Evolutionary conservation across 768 basidiomycete genomes (phyloP).

Genomic region (Mycena latifolia): DNA sequence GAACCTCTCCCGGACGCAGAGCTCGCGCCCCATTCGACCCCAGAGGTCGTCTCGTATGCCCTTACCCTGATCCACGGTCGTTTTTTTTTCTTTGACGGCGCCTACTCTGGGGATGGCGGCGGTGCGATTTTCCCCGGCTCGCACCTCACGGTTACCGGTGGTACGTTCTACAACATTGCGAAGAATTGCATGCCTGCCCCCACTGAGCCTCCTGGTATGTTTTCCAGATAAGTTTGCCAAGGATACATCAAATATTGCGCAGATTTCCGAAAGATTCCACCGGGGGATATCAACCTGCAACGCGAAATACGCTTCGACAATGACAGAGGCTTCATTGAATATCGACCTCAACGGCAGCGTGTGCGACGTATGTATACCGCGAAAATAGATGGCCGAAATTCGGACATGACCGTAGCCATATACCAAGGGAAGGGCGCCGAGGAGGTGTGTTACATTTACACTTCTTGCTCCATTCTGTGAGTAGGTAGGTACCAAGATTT

Average conservation of each 20-base stretch:
- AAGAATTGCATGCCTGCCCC: neutral
- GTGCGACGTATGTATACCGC: neutral
- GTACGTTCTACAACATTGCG: neutral
- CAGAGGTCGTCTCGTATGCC: neutral
- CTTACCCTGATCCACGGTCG: no score
- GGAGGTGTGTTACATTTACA: neutral
- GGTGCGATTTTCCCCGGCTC: neutral
- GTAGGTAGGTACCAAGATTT: no score
- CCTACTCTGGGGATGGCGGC: neutral
- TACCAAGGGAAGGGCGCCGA: conserved; percentile 2
- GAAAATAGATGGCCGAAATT: neutral
- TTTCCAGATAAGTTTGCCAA: neutral
- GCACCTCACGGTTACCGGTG: neutral
- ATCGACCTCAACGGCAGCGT: neutral
- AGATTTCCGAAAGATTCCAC: conserved; percentile 15
- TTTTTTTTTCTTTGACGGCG: no score
- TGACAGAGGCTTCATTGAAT: neutral
- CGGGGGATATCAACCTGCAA: conserved; percentile 7
- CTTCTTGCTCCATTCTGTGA: no score
- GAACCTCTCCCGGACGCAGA: neutral
- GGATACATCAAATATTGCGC: neutral
- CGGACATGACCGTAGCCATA: conserved; percentile 5
- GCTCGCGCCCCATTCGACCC: neutral
- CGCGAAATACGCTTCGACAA: neutral
- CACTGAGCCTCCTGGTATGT: neutral